A percentile compares a stretch with the other conserved stretches of the same genome.
Conservation (phyloP, 805 yeast species). For the Yarrowia keelungensis region DNA sequence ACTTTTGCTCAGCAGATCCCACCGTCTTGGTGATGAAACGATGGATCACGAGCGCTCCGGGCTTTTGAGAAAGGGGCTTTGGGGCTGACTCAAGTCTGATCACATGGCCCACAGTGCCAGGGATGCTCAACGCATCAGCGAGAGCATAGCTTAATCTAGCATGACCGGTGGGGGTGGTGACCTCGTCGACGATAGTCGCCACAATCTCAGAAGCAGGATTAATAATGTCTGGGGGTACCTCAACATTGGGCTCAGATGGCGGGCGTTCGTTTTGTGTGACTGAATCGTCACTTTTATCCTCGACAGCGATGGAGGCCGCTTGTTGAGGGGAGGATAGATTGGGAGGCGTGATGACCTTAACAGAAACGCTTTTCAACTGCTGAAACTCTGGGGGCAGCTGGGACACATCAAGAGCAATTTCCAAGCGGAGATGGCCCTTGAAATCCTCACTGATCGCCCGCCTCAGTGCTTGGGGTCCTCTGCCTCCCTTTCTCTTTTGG, state of each 20-base stretch:
- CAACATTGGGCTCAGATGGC: conserved; percentile 15
- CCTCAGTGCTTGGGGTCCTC: conserved; percentile 23
- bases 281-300: conserved; percentile 14
- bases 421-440: conserved; percentile 7
- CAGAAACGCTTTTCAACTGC: not conserved
- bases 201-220: conserved; percentile 53
- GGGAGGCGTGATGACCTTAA: conserved; percentile 27
- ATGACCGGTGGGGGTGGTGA: conserved; percentile 49
- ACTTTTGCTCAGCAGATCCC: conserved; percentile 34
- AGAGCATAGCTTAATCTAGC: conserved; percentile 63
- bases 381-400: conserved; percentile 33
- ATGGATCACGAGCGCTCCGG: conserved; percentile 57
- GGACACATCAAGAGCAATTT: conserved; percentile 3
- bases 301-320: conserved; percentile 37
- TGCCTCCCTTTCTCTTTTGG: conserved; percentile 14
- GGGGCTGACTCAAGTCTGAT: conserved; percentile 59
- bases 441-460: conserved; percentile 21
- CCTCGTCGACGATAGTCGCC: conserved; percentile 56
- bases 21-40: conserved; percentile 56
- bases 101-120: conserved; percentile 59
- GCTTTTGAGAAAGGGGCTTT: conserved; percentile 47
- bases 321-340: conserved; percentile 31
- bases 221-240: conserved; percentile 21
- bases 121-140: conserved; percentile 63
- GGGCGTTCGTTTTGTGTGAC: conserved; percentile 5